Evolutionary conservation across 1,284 basidiomycete species (phyloP).

Genomic region (Omphalotus olearius): DNA sequence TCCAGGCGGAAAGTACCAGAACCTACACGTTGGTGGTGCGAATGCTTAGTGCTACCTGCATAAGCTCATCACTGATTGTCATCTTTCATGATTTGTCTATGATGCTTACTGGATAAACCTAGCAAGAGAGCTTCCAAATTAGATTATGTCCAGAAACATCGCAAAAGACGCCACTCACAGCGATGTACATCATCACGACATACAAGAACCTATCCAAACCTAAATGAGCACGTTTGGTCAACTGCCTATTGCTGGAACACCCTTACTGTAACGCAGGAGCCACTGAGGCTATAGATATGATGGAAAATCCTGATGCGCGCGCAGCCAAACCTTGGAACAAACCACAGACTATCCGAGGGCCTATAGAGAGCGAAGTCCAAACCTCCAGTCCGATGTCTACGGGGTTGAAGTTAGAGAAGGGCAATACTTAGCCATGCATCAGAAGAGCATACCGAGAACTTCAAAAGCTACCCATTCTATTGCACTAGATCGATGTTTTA

Average conservation of each 20-base stretch:
- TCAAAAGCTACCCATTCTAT: constrained; percentile 53
- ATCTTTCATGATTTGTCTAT: background rate
- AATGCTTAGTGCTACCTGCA: constrained; percentile 59
- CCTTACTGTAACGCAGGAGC: constrained; percentile 65
- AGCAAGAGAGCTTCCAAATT: background rate
- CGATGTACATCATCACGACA: constrained; percentile 72
- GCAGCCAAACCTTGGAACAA: constrained; percentile 69
- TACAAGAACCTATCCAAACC: constrained; percentile 58
- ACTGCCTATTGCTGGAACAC: background rate
- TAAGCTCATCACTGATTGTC: background rate
- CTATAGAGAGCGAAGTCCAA: constrained; percentile 46
- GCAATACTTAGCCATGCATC: background rate
- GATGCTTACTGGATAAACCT: constrained; percentile 44
- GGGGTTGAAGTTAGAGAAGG: background rate
- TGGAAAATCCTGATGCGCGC: constrained; percentile 73
- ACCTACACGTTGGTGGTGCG: constrained; percentile 80
- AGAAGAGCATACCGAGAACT: constrained; percentile 35
- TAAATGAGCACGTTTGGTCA: background rate
- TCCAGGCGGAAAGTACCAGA: background rate
- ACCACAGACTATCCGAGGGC: constrained; percentile 46
- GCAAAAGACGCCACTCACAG: constrained; percentile 27
- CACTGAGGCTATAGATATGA: constrained; percentile 55
- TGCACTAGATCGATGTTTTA: constrained; percentile 24
- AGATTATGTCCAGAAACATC: background rate
- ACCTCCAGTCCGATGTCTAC: constrained; percentile 36